Base-by-base conservation (phyloP, 2,329 filamentous ascomycete genomes). In the Nemania serpens region DNA sequence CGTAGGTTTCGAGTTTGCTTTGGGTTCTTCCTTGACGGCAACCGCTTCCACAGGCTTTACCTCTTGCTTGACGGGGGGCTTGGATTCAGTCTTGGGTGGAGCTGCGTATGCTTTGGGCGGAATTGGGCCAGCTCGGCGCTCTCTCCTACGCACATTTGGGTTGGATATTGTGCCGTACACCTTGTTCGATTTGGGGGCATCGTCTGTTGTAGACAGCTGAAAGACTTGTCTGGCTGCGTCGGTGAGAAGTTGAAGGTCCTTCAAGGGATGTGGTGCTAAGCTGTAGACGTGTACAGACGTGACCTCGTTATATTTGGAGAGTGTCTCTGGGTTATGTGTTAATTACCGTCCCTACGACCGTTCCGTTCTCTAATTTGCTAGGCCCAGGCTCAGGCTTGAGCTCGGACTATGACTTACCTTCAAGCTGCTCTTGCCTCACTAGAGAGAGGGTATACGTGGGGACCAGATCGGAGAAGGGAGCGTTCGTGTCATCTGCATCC, bases 211-310 rank as follows among this genome's bases (percentile, higher is more conserved):
- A 53, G 83, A 79, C 2, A 87, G 78, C 7, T 81, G 79, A 17
- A 82, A 76, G 10, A 91, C 79, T 62, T 91, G 84, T 25, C 86
- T 83, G 43, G 86, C 86, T 41, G 88, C 84, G 56, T 95, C 88
- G 3, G 88, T 86, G 41, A 97, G 79, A 0, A 88, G 74, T 68
- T 91, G 86, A 17, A 95, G 76, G 70, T 94, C 83, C 74, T 88
- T 89, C 15, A 93, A 79, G 1, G 87, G 83, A 39, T 86, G 83
- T 1, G 90, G 83, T 43, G 91, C 88, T 17, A 98, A 73, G 70
- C 93, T 97, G 78, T 98, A 98, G 45, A 98, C 79, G 69, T 97
- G 92, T 61, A 97, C 88, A 0, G 91, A 90, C 0, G 82, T 83
- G 55, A 97, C 86, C n/a, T 86, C 80, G 50, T 90, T 82, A 66